A percentile compares a stretch with the other conserved stretches of the same genome.
Conservation (phyloP, 306 rosid genomes). For the Ceratonia siliqua region DNA sequence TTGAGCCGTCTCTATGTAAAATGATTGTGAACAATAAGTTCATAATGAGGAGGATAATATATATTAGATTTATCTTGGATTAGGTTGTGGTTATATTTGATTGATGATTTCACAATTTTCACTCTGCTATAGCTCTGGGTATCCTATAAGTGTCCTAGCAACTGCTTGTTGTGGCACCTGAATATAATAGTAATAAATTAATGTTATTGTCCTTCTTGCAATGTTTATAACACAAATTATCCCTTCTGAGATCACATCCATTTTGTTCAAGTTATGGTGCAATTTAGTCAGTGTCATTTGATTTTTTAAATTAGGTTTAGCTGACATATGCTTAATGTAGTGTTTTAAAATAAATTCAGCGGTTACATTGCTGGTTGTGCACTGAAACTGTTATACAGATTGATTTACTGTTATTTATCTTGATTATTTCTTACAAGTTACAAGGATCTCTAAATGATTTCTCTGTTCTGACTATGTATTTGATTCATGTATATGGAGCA, state of each 20-base stretch:
- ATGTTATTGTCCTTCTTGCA: not conserved
- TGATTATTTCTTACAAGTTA: not conserved
- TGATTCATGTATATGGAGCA: not conserved
- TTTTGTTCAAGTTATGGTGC: not conserved
- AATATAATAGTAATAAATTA: not conserved
- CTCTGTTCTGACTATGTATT: not conserved
- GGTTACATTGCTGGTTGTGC: not conserved
- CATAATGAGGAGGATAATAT: not conserved
- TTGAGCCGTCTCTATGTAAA: slow-evolving; percentile 4
- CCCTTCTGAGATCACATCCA: not conserved
- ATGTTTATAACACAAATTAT: slow-evolving; percentile 12
- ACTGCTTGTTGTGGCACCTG: not conserved
- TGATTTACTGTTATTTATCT: not conserved
- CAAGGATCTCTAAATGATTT: not conserved
- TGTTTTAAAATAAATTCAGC: not conserved
- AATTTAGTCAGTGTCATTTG: slow-evolving; percentile 1
- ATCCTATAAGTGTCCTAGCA: slow-evolving; percentile 7
- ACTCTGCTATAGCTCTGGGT: slow-evolving; percentile 21
- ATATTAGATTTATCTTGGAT: slow-evolving; percentile 28
- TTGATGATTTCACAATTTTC: not conserved
- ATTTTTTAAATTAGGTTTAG: not conserved
- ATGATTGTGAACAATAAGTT: slow-evolving; percentile 10
- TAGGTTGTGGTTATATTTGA: slow-evolving; percentile 2
- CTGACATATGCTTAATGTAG: not conserved
- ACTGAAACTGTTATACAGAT: not conserved